Percentiles rank a stretch among this genome's conserved stretches.
These are phyloP conservation scores for Trametes meyenii DNA, from an alignment of 768 basidiomycete species.

Conservation along the genomic window DNA sequence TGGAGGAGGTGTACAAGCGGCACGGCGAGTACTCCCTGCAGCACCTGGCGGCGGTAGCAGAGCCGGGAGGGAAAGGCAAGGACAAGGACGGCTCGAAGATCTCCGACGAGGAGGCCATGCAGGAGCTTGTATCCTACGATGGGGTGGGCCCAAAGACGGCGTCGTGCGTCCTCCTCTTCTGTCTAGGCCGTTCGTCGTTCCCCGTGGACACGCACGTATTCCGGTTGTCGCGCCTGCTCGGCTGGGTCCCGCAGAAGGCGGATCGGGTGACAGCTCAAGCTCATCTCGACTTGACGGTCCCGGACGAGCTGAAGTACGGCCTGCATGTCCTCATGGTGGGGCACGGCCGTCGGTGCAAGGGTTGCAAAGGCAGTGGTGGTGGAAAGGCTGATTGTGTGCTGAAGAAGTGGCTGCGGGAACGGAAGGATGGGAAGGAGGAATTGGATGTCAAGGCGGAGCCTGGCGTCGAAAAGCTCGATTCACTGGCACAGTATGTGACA, in stretches of 20 bases:
- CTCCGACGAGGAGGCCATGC: slow-evolving; percentile 55
- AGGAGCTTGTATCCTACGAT: slow-evolving; percentile 55
- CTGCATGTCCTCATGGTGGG: slow-evolving; percentile 61
- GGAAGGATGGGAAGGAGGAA: slow-evolving; percentile 24
- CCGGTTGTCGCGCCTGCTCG: slow-evolving; percentile 52
- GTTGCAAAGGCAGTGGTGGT: slow-evolving; percentile 46
- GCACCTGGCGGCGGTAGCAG: slow-evolving; percentile 44
- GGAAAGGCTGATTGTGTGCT: slow-evolving; percentile 37
- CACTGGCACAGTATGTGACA: neutral
- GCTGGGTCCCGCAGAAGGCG: slow-evolving; percentile 51
- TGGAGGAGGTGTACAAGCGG: slow-evolving; percentile 44
- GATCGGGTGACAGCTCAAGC: slow-evolving; percentile 58
- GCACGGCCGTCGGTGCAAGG: slow-evolving; percentile 57
- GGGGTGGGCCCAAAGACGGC: slow-evolving; percentile 69
- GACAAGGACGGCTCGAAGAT: slow-evolving; percentile 22
- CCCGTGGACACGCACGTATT: slow-evolving; percentile 70
- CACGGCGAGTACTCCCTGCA: slow-evolving; percentile 61
- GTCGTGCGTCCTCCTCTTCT: slow-evolving; percentile 63
- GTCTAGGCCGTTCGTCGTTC: slow-evolving; percentile 60
- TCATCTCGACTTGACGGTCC: slow-evolving; percentile 55
- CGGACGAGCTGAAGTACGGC: slow-evolving; percentile 55
- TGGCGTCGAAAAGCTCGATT: slow-evolving; percentile 12
- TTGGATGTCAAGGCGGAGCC: slow-evolving; percentile 24
- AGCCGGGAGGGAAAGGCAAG: slow-evolving; percentile 22
- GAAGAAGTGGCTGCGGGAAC: slow-evolving; percentile 40